Evolutionary conservation across 2,329 filamentous ascomycete species (phyloP), one percentile per base, ranked within the genome.

Genomic region (Aureobasidium pullulans): DNA sequence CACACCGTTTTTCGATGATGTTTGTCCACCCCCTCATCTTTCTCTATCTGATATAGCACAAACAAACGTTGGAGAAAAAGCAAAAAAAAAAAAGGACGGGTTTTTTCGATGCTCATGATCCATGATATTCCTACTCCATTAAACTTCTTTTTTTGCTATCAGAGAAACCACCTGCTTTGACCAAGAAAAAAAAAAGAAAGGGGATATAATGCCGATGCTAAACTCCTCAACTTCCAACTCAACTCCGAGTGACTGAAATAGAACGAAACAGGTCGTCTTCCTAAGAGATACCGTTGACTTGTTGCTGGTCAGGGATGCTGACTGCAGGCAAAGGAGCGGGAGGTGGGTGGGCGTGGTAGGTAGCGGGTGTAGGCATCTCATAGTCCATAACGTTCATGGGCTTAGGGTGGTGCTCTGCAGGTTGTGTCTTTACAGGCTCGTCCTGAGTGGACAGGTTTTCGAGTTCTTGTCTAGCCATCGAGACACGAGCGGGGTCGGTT

Each of bases 331-430:
- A 37, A 4, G 37, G 50, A 15, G 28, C 37, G 19, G 50, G 50
- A 28, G 52, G 52, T 13, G 52, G 52, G 32, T 56, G 52, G 31
- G 52, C 52, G 15, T 56, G 52, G 15, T 56, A 56, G 11, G 40
- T 46, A 8, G 32, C 23, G 7, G 36, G 50, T 1, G 19, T 4
- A 34, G 40, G 52, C 1, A 36, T 11, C 15, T 37, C 19, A 4
- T 36, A 40, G 7, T 32, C 40, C 39, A 36, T 46, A 8, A 16
- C 32, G 16, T 54, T 39, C 6, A 54, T 11, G 9, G 39, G 23
- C 43, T 23, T 15, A 54, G 50, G 52, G 8, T 56, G 52, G 15
- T 13, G 28, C 15, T 44, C 29, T 28, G 16, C 52, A 16, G 15
- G 13, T 6, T 15, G 40, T 34, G 29, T n/a, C 6, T 28, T 39